Evolutionary conservation across 2,329 filamentous ascomycete species (phyloP), one percentile per base, ranked within the genome.

Genomic region (Atkinsonella texensis): DNA sequence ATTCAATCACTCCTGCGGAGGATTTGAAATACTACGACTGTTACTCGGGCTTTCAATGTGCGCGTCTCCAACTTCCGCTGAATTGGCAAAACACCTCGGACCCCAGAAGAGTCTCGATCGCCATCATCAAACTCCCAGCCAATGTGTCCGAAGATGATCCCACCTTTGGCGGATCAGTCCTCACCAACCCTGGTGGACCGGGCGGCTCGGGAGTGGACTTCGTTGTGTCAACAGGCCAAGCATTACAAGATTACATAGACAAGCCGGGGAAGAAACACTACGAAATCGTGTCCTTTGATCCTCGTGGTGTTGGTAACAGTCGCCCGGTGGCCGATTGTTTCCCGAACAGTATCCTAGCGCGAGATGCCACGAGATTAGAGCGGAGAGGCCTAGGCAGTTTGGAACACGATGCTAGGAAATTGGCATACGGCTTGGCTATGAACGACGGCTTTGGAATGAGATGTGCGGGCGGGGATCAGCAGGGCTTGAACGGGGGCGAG

Each of bases 161-260:
- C 4, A 54, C 61, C 38, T 74, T 69, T 49, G 70, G 64, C 40
- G 73, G 73, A 17, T 62, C 71, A 46, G 61, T 74, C 42, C 62
- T 75, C 55, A 58, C 60, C 46, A 74, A 74, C 60, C 72, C 71
- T 0, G 73, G 73, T 42, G 73, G 73, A 0, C 72, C 72, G 0
- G 69, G 72, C 31, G 67, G 62, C 18, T 70, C 68, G 0, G 72
- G 73, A 9, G 63, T 72, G 2, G 38, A 32, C 0, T 55, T 65
- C 12, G 33, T 67, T 6, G 57, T 65, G 8, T 3, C 5, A 1
- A 40, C 28, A 2, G 70, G 63, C n/a, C 52, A 46, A 2, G 18
- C 48, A n/a, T 52, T 72, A 11, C 70, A 65, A 43, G 33, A 50
- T 32, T 52, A 58, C 8, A 45, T 59, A 4, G 64, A 66, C 43